Conservation (phyloP, 202 grass and related monocot genomes). For the Zizania palustris region DNA sequence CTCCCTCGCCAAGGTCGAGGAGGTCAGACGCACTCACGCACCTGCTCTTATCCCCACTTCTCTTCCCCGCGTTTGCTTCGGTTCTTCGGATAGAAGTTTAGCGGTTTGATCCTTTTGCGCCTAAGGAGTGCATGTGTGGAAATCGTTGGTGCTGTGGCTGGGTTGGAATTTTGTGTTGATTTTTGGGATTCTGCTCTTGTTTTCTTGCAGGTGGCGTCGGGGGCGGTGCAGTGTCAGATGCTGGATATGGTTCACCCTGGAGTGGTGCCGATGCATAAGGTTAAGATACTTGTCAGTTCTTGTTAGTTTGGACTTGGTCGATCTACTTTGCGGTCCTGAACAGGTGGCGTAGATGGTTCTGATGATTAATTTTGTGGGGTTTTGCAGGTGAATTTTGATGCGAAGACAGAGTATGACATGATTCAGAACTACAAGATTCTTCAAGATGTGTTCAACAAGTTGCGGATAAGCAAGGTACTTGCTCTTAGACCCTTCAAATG, state of each 20-base stretch:
- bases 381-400: constrained; percentile 90
- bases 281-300: constrained; percentile 19
- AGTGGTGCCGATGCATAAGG: constrained; percentile 90
- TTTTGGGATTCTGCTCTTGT: background rate
- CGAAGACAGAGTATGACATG: constrained; percentile 92
- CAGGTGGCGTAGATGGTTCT: background rate
- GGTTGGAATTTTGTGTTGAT: background rate
- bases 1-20: constrained; percentile 80
- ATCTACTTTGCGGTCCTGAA: background rate
- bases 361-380: background rate
- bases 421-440: constrained; percentile 95
- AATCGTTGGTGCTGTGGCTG: background rate
- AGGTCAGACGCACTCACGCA: constrained; percentile 42
- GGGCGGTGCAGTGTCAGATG: constrained; percentile 89
- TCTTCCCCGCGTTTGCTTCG: background rate
- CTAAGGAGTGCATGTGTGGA: background rate
- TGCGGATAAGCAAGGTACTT: constrained; percentile 69
- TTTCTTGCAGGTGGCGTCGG: constrained; percentile 68
- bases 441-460: constrained; percentile 90
- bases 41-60: background rate
- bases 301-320: background rate
- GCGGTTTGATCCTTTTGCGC: constrained; percentile 12
- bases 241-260: constrained; percentile 94
- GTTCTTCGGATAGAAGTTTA: background rate
- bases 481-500: background rate